Evolutionary conservation across 805 yeast species (phyloP).

Genomic region (Kuraishia ogatae): DNA sequence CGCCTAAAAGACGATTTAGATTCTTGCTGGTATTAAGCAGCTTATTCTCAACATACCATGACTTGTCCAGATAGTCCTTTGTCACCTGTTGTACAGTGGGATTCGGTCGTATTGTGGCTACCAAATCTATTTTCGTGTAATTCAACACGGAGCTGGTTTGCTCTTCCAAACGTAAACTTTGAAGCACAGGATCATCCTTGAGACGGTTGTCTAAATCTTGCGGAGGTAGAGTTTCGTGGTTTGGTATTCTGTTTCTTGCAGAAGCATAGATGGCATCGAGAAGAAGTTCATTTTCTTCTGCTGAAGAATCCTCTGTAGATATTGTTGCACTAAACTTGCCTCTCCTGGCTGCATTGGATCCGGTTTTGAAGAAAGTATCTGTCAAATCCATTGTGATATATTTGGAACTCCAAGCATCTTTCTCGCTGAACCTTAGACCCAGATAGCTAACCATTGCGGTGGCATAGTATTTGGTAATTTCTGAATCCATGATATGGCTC

Average conservation of each 20-base stretch:
- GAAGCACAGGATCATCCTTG: constrained; percentile 3
- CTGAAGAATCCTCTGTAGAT: constrained; percentile 40
- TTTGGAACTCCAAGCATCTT: background rate
- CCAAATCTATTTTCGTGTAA: constrained; percentile 34
- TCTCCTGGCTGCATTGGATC: background rate
- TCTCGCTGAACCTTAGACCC: background rate
- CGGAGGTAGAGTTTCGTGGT: constrained; percentile 9
- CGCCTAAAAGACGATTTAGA: constrained; percentile 31
- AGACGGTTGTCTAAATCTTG: constrained; percentile 2
- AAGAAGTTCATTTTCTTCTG: constrained; percentile 36
- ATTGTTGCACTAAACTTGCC: constrained; percentile 16
- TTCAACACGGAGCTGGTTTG: constrained; percentile 23
- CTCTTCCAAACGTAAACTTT: background rate
- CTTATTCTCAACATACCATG: constrained; percentile 41
- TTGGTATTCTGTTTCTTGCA: constrained; percentile 12
- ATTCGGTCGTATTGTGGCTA: constrained; percentile 26
- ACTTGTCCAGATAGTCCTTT: constrained; percentile 45
- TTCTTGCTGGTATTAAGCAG: constrained; percentile 19
- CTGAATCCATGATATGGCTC: background rate
- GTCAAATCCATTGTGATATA: background rate
- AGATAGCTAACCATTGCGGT: background rate
- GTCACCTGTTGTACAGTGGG: constrained; percentile 34
- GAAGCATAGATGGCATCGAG: constrained; percentile 25
- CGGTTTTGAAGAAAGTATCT: background rate
- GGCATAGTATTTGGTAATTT: background rate